phyloP scores from a whole-genome alignment of 257 asterid species.

The Solanum lycopersicoides region DNA sequence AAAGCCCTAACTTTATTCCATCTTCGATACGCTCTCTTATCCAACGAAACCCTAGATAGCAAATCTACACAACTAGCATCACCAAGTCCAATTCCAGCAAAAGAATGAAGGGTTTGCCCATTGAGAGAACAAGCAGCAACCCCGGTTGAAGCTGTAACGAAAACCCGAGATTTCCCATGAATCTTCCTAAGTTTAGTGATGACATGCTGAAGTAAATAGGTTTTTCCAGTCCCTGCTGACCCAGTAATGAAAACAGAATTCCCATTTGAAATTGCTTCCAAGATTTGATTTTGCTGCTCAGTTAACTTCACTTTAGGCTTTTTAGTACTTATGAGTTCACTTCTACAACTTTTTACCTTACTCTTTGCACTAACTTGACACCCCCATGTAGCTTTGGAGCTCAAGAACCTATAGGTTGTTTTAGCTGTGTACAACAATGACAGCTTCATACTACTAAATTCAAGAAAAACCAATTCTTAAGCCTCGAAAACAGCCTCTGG shows the following conservation, averaged over 20 bases:
- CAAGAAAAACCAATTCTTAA: not conserved
- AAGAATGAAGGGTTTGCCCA: constrained; percentile 55
- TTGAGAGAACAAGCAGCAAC: constrained; percentile 51
- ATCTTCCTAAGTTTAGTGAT: constrained; percentile 34
- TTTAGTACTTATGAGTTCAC: constrained; percentile 1
- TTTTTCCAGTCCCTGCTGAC: constrained; percentile 78
- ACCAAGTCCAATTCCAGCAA: constrained; percentile 44
- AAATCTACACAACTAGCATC: constrained; percentile 17
- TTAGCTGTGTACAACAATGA: constrained; percentile 22
- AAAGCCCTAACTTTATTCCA: constrained; percentile 55
- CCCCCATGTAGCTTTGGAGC: constrained; percentile 23
- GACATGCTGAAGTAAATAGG: constrained; percentile 36
- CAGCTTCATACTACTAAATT: constrained; percentile 18
- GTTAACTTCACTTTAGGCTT: constrained; percentile 37
- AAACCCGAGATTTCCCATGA: constrained; percentile 42
- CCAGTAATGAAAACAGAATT: constrained; percentile 66
- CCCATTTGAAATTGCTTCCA: constrained; percentile 39
- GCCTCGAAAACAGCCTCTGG: not conserved
- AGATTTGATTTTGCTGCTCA: constrained; percentile 41
- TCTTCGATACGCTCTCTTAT: constrained; percentile 29
- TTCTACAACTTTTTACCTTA: constrained; percentile 8
- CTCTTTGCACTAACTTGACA: constrained; percentile 1
- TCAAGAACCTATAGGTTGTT: constrained; percentile 26
- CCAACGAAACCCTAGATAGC: constrained; percentile 26
- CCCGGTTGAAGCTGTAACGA: constrained; percentile 72